Evolutionary conservation across 1,284 basidiomycete species (phyloP).

Genomic region (Pyrrhoderma noxium): DNA sequence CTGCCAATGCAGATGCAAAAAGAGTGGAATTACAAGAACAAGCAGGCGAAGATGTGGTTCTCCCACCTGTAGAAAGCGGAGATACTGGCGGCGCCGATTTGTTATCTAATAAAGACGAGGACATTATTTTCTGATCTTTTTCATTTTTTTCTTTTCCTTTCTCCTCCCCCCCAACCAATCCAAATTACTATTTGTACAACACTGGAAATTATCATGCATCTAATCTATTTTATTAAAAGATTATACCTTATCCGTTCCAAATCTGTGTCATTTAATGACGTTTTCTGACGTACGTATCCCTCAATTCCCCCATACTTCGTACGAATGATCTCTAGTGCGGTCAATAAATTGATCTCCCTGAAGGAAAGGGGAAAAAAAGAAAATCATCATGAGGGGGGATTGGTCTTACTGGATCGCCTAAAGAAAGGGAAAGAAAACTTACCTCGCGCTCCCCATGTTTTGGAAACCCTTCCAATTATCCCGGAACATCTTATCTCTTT

Average conservation of each 20-base stretch:
- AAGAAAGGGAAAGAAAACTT: constrained; percentile 6
- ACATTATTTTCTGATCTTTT: constrained; percentile 75
- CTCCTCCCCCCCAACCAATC: too few relatives aligned
- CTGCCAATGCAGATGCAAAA: constrained; percentile 41
- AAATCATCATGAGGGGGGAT: too few relatives aligned
- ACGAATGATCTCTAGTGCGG: constrained; percentile 51
- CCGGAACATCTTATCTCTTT: constrained; percentile 27
- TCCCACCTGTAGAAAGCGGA: constrained; percentile 28
- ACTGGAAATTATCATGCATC: neutral
- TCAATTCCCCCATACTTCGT: constrained; percentile 60
- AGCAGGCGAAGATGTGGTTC: neutral
- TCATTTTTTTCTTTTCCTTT: neutral
- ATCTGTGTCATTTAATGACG: constrained; percentile 51
- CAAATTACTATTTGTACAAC: too few relatives aligned
- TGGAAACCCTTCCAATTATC: constrained; percentile 33
- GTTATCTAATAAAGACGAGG: constrained; percentile 79
- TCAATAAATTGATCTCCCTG: constrained; percentile 64
- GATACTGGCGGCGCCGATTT: constrained; percentile 43
- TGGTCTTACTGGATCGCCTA: too few relatives aligned
- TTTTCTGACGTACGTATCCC: constrained; percentile 45
- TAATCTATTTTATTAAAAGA: constrained; percentile 4
- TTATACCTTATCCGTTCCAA: constrained; percentile 26
- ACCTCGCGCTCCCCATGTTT: constrained; percentile 35
- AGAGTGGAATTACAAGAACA: constrained; percentile 17
- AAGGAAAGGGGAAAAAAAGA: too few relatives aligned